Conservation (phyloP, 202 grass and related monocot species). For the Carex sylvatica region DNA sequence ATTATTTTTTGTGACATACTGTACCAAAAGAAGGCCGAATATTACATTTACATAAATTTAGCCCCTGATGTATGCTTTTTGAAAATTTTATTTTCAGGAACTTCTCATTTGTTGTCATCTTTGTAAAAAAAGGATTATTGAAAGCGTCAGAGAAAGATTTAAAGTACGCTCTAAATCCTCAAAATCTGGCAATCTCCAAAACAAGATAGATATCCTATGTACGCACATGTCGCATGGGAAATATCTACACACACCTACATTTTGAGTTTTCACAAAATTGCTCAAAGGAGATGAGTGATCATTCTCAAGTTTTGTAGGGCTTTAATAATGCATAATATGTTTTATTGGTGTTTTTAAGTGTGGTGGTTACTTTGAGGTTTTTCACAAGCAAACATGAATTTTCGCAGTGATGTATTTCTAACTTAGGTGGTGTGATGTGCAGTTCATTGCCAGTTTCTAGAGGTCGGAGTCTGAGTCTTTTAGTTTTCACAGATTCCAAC, state of each 20-base stretch:
- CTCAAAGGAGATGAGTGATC: not conserved
- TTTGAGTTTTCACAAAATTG: not conserved
- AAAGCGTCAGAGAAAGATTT: not conserved
- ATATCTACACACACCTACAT: not conserved
- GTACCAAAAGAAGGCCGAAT: not conserved
- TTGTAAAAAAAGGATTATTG: not conserved
- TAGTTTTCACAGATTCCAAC: conserved; percentile 5
- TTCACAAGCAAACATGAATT: not conserved
- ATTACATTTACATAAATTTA: not conserved
- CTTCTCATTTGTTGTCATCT: not conserved
- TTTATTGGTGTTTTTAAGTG: not conserved
- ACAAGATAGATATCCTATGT: not conserved
- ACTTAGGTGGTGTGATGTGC: not conserved
- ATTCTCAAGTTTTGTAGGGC: conserved; percentile 1
- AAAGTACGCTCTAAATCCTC: not conserved
- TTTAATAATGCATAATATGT: conserved; percentile 1
- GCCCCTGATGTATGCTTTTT: not conserved
- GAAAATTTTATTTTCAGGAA: not conserved
- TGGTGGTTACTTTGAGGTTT: conserved; percentile 3
- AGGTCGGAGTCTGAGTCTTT: not conserved
- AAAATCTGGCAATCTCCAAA: conserved; percentile 1
- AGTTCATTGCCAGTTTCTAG: not conserved
- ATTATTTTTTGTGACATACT: not conserved
- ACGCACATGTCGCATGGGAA: not conserved
- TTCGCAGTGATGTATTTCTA: not conserved